Conservation (phyloP, 1,284 basidiomycete species). For the Pulveroboletus sp. region DNA sequence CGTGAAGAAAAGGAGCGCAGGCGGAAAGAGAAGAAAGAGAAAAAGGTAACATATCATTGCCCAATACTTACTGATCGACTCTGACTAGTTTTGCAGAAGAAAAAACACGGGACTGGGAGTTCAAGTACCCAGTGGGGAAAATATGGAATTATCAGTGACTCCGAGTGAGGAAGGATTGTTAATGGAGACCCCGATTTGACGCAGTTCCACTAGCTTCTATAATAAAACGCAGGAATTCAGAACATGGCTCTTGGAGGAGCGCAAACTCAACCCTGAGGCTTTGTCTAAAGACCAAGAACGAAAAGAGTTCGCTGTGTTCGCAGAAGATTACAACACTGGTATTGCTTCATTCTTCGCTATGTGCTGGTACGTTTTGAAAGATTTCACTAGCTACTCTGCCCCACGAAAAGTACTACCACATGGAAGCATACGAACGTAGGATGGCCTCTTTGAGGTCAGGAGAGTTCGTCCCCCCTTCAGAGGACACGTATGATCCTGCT, state of each 20-base stretch:
- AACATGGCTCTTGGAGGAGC: constrained; percentile 88
- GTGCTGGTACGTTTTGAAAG: background rate
- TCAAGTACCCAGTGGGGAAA: constrained; percentile 76
- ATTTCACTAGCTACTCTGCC: constrained; percentile 71
- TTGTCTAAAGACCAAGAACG: constrained; percentile 80
- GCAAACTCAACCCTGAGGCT: constrained; percentile 84
- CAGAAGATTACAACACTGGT: constrained; percentile 91
- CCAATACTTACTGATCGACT: background rate
- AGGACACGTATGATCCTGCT: constrained; percentile 72
- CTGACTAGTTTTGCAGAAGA: constrained; percentile 46
- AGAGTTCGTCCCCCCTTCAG: constrained; percentile 68
- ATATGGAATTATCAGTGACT: constrained; percentile 81
- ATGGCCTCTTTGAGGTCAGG: constrained; percentile 83
- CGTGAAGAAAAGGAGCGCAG: constrained; percentile 57
- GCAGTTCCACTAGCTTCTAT: constrained; percentile 55
- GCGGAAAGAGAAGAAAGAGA: constrained; percentile 69
- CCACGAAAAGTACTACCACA: constrained; percentile 90
- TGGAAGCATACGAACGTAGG: constrained; percentile 75
- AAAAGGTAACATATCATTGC: constrained; percentile 47
- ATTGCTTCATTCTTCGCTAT: constrained; percentile 18
- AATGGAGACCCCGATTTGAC: constrained; percentile 15
- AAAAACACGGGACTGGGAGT: constrained; percentile 54
- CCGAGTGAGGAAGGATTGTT: constrained; percentile 58
- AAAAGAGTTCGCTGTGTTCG: constrained; percentile 78
- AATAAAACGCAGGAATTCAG: constrained; percentile 82